Evolutionary conservation across 1,284 basidiomycete genomes (phyloP), one percentile per base, ranked within the genome.

Genomic region (Takashimella koratensis): DNA sequence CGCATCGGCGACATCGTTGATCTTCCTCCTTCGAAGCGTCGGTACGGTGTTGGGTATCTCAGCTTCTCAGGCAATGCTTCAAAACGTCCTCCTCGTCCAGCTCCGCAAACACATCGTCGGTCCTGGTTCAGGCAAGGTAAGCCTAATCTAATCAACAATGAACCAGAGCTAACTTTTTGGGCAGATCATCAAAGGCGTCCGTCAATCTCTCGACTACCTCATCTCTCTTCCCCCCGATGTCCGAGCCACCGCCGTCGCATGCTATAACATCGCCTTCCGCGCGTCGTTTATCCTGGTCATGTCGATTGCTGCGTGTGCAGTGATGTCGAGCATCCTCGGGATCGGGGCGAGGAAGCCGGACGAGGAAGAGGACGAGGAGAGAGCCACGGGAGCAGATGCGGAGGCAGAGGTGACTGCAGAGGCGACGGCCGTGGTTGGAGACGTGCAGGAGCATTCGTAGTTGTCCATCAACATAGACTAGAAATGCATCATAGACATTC

Each of bases 31-130:
- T 23, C 56, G 61, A 16, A 58, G 54, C 10, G 21, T 58, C 5
- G 61, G 59, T 11, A 54, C 56, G 6, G 54, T 60, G 6, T 30
- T 63, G 5, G 59, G 59, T 22, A 58, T 60, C 12, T 50, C 61
- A 12, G 54, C 52, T 16, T 63, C 61, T 27, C 61, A 63, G 50
- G 56, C 61, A 3, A 51, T 63, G 3, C 40, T 60, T 16, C 61
- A 63, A 43, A 57, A 58, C 23, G 51, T 54, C 27, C 52, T 63
- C 5, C 45, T 49, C 10, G 43, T 42, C 12, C 56, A 58, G 36
- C 47, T 60, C 12, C 27, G 11, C 19, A 19, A 13, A 6, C 39
- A 49, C 27, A 54, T 60, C 21, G 48, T 51, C 13, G 50, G 55
- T 16, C 43, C 46, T 4, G 48, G 40, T 8, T 43, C 30, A 12